Base-by-base conservation (phyloP, 768 basidiomycete species). In the Agaricus blazei region DNA sequence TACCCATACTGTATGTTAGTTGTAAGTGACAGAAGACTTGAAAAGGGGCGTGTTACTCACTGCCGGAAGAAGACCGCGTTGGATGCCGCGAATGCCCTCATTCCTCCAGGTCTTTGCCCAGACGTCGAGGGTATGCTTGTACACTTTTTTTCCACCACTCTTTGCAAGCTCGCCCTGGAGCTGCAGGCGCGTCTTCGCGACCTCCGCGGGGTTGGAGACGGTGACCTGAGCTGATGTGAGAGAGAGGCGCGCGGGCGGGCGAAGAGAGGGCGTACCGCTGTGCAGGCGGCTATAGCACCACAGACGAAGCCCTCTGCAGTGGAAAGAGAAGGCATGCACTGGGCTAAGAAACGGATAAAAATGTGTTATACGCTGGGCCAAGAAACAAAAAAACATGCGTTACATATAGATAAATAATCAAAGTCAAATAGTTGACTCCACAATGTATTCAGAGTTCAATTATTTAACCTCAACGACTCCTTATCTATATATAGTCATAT, bases 121-220 rank as follows among this genome's bases (percentile, higher is more conserved):
- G 12, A 90, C 93, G 64, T 98, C 95, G 41, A 93, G 50, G 72
- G 87, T 89, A 66, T 86, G 90, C 58, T 82, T 90, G 75, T 99
- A 99, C 2, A 98, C 90, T 65, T 84, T 90, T 60, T 72, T 67
- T 14, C 77, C 78, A 8, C 87, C 83, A 6, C 71, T 78, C 65
- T 88, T 93, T 34, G 89, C 84, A 9, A 99, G 82, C 69, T 98
- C 97, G 26, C 96, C 97, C 66, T 98, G 94, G 26, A 99, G 80
- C 68, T 99, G 97, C 49, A 99, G 72, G 53, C 96, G 87, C 41
- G 97, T 98, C 72, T 98, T 98, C 44, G 90, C 89, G 23, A 94
- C 92, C 62, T 88, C 87, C 4, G 85, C 85, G 11, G 87, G 84
- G 60, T 90, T 90, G 4, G 88, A 89, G 52, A 90, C 72, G 7